Evolutionary conservation across 768 basidiomycete genomes (phyloP), one percentile per base, ranked within the genome.

Genomic region (Piloderma croceum): DNA sequence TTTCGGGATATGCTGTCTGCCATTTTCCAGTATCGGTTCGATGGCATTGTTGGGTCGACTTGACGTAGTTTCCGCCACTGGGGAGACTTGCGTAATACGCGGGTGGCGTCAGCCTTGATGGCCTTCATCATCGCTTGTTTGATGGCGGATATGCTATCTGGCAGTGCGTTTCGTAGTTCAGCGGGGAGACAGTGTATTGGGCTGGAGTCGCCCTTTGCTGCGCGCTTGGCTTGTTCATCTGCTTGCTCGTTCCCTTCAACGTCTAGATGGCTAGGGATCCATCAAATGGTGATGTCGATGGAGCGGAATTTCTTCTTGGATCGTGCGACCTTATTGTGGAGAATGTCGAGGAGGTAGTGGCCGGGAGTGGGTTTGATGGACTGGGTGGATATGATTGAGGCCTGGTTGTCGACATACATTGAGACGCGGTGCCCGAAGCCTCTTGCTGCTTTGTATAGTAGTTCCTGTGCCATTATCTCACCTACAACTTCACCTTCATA

Each of bases 221-320:
- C 57, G 10, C 27, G 19, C 36, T 56, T 58, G 5, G 57, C 57
- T 38, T 52, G 42, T 21, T 31, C 29, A 38, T 56, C 57, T 23
- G 52, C 57, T 23, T 22, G 15, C 21, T 54, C 50, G 34, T 56
- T 54, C 6, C 53, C 54, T 6, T 47, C 41, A 6, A 54, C 42
- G 2, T 42, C 38, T 4, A 12, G 12, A 22, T 56, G 54, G 1
- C 53, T 47, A 9, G 48, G 46, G 3, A 48, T 40, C 54, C 54
- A 54, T 44, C 19, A 31, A 36, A 48, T 17, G 5, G 18, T 32
- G 18, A 43, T 15, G 27, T 9, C 15, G 15, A n/a, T n/a, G n/a
- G n/a, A n/a, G n/a, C 27, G 19, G 12, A 7, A 23, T 32, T 22
- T 20, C 23, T 7, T 18, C 34, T 12, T 22, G 3, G 11, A 3